phyloP scores from a whole-genome alignment of 2,329 filamentous ascomycete species.

The Xylaria sp. region DNA sequence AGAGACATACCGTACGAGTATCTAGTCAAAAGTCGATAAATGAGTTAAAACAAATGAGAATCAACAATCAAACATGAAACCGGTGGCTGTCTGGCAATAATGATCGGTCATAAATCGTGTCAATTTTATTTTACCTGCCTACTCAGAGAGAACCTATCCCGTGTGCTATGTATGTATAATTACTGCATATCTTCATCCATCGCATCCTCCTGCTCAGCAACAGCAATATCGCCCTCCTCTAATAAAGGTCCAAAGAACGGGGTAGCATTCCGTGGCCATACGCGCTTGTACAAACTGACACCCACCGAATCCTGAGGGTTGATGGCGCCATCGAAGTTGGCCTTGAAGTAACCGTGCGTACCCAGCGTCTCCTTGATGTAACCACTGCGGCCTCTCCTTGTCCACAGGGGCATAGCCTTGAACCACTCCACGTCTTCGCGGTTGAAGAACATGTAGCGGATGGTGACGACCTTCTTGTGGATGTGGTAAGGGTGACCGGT shows the following conservation, averaged over 20 bases:
- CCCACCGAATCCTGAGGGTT: slow-evolving; percentile 93
- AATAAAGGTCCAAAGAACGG: slow-evolving; percentile 42
- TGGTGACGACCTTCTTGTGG: slow-evolving; percentile 93
- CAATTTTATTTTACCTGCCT: background rate
- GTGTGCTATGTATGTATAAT: background rate
- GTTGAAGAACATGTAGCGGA: slow-evolving; percentile 99
- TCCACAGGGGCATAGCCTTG: slow-evolving; percentile 94
- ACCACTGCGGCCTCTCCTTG: slow-evolving; percentile 77
- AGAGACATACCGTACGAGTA: no score
- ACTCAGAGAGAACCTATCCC: background rate
- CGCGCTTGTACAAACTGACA: slow-evolving; percentile 80
- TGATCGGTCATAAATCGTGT: slow-evolving; percentile 15
- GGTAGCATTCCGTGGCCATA: slow-evolving; percentile 68
- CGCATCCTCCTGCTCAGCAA: slow-evolving; percentile 24
- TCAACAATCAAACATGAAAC: no score
- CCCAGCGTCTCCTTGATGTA: slow-evolving; percentile 92
- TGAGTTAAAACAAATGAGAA: no score
- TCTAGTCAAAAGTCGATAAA: no score
- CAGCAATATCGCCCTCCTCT: slow-evolving; percentile 28
- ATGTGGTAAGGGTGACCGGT: slow-evolving; percentile 98
- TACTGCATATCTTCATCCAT: slow-evolving; percentile 39
- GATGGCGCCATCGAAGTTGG: slow-evolving; percentile 91
- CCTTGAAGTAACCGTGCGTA: slow-evolving; percentile 99
- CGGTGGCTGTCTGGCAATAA: no score
- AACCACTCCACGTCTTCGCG: slow-evolving; percentile 94